Evolutionary conservation across 805 yeast genomes (phyloP), one percentile per base, ranked within the genome.

Genomic region (Suhomyces sp.): DNA sequence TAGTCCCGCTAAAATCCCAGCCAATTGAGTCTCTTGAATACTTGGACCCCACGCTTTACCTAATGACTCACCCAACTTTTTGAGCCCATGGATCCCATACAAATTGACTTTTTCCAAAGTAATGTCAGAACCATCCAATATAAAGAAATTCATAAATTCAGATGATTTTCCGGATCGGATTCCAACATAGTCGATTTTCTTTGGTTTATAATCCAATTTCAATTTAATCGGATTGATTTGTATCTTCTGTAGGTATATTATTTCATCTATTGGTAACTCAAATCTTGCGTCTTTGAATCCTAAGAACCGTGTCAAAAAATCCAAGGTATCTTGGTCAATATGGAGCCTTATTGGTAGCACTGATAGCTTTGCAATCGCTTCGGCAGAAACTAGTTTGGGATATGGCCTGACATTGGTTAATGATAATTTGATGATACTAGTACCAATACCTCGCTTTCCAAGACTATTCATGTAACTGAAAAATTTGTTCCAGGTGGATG

Each of bases 271-370:
- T n/a, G 83, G 77, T 13, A 87, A 69, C 3, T 79, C 78, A 63
- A 88, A 87, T 52, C 94, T 68, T 1, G 72, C 58, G 60, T 89
- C 96, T 61, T 82, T 85, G 64, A 94, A 94, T 53, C 85, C 91
- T 31, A 87, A 82, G 68, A 90, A 94, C 35, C 97, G 73, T 0
- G 83, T 81, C 29, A 91, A 59, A 57, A 93, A 92, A 51, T 91
- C 97, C 17, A 91, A 73, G 0, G 97, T 89, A 61, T 93, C 98
- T 65, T 94, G 99, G 66, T 94, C 98, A 43, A 94, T 83, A 64
- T 89, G 90, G 13, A 94, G 67, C 48, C 97, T 74, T 43, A 94
- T 62, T 0, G 99, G 99, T 17, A 87, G 71, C 0, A 89, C 68
- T 4, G 75, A 63, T 1, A 84, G 72, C 22, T 75, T 69, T 44